Conservation (phyloP, 2,329 filamentous ascomycete genomes). For the Phyllosticta ampelicida region DNA sequence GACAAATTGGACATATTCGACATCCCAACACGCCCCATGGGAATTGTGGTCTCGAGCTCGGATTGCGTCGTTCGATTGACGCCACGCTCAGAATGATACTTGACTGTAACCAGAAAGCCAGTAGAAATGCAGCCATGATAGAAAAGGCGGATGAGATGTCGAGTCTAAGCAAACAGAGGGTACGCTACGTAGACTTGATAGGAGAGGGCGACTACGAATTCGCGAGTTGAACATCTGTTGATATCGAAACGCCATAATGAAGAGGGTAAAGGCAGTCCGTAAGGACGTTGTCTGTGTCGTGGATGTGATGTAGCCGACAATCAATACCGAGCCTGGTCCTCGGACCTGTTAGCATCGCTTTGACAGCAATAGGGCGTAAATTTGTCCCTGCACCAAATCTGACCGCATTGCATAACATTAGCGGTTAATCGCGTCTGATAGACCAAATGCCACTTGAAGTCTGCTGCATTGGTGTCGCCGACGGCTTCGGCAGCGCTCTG, state of each 20-base stretch:
- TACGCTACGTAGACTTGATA: neutral
- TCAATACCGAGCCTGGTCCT: neutral
- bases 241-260: neutral
- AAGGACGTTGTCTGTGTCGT: too few relatives aligned
- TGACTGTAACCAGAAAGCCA: too few relatives aligned
- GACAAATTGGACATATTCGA: too few relatives aligned
- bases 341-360: neutral
- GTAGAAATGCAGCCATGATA: too few relatives aligned
- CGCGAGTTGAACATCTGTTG: neutral
- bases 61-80: too few relatives aligned
- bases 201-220: neutral
- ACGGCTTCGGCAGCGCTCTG: conserved; percentile 40
- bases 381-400: neutral
- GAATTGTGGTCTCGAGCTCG: too few relatives aligned
- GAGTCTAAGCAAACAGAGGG: neutral
- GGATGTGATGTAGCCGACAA: neutral
- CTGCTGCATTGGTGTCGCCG: conserved; percentile 45
- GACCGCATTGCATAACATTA: neutral
- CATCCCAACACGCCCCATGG: too few relatives aligned
- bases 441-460: neutral
- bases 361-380: neutral
- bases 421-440: neutral
- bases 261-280: neutral
- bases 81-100: too few relatives aligned
- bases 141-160: too few relatives aligned